Conservation (phyloP, 805 yeast genomes). For the Maudiozyma turicensis region DNA sequence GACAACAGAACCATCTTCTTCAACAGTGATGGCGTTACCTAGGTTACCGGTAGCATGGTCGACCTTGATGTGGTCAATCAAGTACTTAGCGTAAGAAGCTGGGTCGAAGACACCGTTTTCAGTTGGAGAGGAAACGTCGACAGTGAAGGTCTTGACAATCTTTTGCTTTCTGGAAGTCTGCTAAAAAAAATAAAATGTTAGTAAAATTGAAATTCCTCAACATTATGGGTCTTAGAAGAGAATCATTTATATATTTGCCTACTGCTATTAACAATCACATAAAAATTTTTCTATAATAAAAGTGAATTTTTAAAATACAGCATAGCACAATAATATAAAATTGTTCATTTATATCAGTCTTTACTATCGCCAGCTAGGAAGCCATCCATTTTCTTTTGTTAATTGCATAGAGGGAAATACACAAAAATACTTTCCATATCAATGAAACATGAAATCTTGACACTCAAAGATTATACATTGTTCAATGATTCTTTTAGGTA, state of each 20-base stretch:
- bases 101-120: slow-evolving; percentile 97
- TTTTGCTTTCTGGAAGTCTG: slow-evolving; percentile 79
- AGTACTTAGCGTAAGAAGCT: slow-evolving; percentile 94
- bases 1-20: slow-evolving; percentile 82
- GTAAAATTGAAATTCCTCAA: not conserved
- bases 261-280: slow-evolving; percentile 34
- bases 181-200: slow-evolving; percentile 9
- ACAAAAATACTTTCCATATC: too few species aligned
- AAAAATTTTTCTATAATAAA: not conserved
- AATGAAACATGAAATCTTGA: too few species aligned
- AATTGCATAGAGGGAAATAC: too few species aligned
- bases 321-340: slow-evolving; percentile 10
- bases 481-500: not conserved
- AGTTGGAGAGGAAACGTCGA: slow-evolving; percentile 95
- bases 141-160: slow-evolving; percentile 81
- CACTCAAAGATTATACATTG: too few species aligned
- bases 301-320: slow-evolving; percentile 28
- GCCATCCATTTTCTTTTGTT: too few species aligned
- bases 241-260: slow-evolving; percentile 15
- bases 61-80: slow-evolving; percentile 98
- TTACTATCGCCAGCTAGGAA: not conserved
- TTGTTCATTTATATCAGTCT: not conserved
- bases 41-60: slow-evolving; percentile 95
- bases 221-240: slow-evolving; percentile 5
- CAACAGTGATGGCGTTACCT: slow-evolving; percentile 86